Conservation (phyloP, 257 asterid genomes). For the Paulownia fortunei region DNA sequence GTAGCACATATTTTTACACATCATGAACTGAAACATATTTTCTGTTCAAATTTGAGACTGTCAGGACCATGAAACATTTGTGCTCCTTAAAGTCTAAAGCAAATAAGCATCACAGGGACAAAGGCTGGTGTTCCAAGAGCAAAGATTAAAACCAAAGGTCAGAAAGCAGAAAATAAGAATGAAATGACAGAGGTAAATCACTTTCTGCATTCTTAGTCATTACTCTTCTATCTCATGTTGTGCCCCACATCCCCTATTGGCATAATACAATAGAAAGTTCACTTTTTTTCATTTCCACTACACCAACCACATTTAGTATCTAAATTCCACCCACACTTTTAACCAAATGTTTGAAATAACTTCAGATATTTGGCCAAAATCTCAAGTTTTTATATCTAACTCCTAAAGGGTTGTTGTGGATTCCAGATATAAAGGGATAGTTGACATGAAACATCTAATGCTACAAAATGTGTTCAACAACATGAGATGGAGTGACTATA, state of each 20-base stretch:
- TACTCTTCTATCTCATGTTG: neutral
- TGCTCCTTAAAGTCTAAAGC: neutral
- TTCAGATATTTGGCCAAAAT: neutral
- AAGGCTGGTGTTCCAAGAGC: neutral
- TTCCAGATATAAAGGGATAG: conserved; percentile 9
- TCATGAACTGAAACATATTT: neutral
- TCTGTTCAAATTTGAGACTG: neutral
- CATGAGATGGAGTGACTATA: neutral
- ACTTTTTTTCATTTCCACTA: neutral
- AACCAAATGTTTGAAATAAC: conserved; percentile 6
- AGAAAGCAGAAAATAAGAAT: neutral
- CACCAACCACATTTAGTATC: neutral
- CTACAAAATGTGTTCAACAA: conserved; percentile 14
- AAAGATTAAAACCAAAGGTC: neutral
- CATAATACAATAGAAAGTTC: neutral
- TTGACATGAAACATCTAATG: conserved; percentile 13
- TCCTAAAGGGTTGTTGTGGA: neutral
- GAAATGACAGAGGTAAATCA: neutral
- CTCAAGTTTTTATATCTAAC: neutral
- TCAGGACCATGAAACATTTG: neutral
- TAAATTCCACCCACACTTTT: conserved; percentile 1
- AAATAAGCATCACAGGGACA: neutral
- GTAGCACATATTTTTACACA: neutral
- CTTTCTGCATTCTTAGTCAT: neutral
- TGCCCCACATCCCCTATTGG: neutral